phyloP scores from a whole-genome alignment of 352 stramenopile genomes.

The Blastocystis sp. region DNA sequence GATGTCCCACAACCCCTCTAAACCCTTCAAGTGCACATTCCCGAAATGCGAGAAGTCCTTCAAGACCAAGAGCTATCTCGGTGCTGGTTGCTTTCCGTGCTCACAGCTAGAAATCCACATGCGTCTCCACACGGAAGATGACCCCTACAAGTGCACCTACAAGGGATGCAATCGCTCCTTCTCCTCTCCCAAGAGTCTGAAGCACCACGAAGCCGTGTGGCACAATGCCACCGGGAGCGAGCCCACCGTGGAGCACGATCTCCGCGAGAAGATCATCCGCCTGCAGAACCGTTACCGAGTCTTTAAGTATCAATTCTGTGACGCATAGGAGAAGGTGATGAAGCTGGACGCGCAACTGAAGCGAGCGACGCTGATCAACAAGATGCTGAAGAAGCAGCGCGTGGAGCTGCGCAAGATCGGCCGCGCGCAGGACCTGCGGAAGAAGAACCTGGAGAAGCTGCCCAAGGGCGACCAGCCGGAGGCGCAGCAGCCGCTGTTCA shows the following conservation, averaged over 20 bases:
- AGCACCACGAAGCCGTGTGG: conserved; percentile 52
- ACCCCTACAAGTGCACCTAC: conserved; percentile 46
- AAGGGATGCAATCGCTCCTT: conserved; percentile 61
- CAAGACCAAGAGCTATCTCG: conserved; percentile 72
- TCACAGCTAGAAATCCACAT: conserved; percentile 52
- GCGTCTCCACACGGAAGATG: conserved; percentile 61
- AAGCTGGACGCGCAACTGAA: conserved; percentile 67
- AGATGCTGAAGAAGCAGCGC: conserved; percentile 54
- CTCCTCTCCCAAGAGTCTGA: conserved; percentile 61
- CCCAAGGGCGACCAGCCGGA: not conserved
- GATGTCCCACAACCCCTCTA: conserved; percentile 69
- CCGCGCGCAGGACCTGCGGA: not conserved
- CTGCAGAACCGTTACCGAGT: conserved; percentile 52
- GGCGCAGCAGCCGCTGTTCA: not conserved
- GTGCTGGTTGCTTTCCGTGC: not conserved
- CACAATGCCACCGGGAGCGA: conserved; percentile 54
- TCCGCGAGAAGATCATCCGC: conserved; percentile 57
- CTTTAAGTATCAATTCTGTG: not conserved
- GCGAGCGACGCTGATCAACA: conserved; percentile 40
- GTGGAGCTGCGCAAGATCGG: conserved; percentile 53
- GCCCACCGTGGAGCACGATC: conserved; percentile 20
- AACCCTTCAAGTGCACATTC: conserved; percentile 71
- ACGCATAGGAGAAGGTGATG: conserved; percentile 29
- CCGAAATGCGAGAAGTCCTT: conserved; percentile 71
- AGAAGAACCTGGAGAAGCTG: conserved; percentile 22